Base-by-base conservation (phyloP, 1,139 yeast species). In the Kodamaea suecica region DNA sequence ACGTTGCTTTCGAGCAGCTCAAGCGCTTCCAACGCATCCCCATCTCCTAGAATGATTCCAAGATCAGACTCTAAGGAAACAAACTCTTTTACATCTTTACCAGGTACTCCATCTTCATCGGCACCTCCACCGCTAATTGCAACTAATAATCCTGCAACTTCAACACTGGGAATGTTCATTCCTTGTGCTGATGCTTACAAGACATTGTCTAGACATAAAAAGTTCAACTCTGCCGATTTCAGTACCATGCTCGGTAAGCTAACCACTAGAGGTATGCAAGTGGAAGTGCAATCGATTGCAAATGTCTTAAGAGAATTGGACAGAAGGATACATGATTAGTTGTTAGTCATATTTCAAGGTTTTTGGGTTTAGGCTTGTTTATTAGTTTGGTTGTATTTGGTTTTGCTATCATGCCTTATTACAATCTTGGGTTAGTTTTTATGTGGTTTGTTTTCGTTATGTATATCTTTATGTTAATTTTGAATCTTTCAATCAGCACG, bases 131-230 rank as follows among this genome's bases (percentile, higher is more conserved):
- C 57, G 3, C 34, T 44, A 14, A 39, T 43, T 26, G 48, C 48
- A 5, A 43, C 48, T 10, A 44, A 41, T 17, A 50, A 53, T 33
- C 43, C 52, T 2, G 45, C 50, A n/a, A 39, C 47, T 15, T 31
- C 54, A 6, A 37, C 51, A 2, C 44, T 42, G 27, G 78, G 79
- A 2, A 76, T 83, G 39, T 87, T 78, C 47, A 84, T 86, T 29
- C 95, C 95, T 1, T 84, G 94, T 53, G 80, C 92, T 5, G 95
- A 87, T 48, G 95, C 95, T 0, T 86, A 86, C 59, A 83, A 80
- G 59, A 85, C 95, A 1, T 70, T 86, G 35, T 80, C 92, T 15
- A 68, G 95, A 41, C 95, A 86, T 56, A 80, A 83, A 45, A 78
- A 81, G 47, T 84, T 86, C 58, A 72, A 73, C 40, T 67, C 78